Percentiles rank a stretch among this genome's conserved stretches.
Evolutionary conservation across 139 green algal genomes (phyloP).

Genomic region (Tetradesmus obliquus): DNA sequence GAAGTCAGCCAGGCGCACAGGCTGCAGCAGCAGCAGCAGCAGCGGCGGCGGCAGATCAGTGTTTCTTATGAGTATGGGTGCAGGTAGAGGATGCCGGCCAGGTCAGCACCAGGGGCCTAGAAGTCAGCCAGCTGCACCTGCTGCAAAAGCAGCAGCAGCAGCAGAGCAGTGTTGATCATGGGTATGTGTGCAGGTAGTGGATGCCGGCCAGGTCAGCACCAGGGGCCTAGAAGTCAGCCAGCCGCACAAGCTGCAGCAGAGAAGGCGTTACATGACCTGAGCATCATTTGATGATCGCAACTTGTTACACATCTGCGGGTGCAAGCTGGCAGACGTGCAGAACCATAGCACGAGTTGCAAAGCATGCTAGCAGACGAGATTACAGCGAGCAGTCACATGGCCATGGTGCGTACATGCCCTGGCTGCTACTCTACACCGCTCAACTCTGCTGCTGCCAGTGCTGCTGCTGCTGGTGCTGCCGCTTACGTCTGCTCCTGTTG

Average conservation of each 20-base stretch:
- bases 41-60: background rate
- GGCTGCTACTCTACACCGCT: too few relatives aligned
- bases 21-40: background rate
- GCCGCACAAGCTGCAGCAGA: slow-evolving; percentile 19
- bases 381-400: too few relatives aligned
- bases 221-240: slow-evolving; percentile 78
- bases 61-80: too few relatives aligned
- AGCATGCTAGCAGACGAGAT: too few relatives aligned
- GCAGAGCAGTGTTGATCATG: background rate
- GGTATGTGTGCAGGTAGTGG: slow-evolving; percentile 75
- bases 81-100: background rate
- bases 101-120: background rate
- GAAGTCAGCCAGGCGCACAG: slow-evolving; percentile 74
- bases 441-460: background rate
- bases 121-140: slow-evolving; percentile 5
- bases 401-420: too few relatives aligned
- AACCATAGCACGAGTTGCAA: too few relatives aligned
- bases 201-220: slow-evolving; percentile 84
- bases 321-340: background rate
- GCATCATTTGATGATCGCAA: too few relatives aligned
- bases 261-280: background rate
- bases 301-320: too few relatives aligned
- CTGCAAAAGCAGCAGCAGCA: background rate
- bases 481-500: slow-evolving; percentile 81
- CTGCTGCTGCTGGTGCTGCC: background rate